Conservation (phyloP, 805 yeast genomes). For the Lipomyces starkeyi region DNA sequence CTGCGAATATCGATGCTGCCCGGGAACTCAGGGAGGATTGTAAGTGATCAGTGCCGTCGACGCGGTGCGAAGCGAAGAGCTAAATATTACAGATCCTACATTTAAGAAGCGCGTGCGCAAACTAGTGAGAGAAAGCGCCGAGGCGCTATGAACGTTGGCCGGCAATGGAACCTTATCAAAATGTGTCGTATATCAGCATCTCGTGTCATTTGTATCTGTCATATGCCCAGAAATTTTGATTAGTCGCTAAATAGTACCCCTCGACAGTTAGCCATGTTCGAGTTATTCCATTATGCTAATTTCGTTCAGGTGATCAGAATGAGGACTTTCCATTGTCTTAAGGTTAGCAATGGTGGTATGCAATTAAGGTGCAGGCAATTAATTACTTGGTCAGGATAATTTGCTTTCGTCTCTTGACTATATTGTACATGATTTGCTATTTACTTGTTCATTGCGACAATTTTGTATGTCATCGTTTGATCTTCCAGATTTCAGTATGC, state of each 20-base stretch:
- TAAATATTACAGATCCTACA: constrained; percentile 40
- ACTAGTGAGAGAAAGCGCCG: constrained; percentile 47
- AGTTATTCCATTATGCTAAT: not conserved
- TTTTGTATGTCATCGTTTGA: not conserved
- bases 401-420: not conserved
- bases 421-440: not conserved
- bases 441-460: not conserved
- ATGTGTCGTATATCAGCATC: not conserved
- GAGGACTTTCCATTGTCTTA: not conserved
- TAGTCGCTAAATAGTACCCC: not conserved
- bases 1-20: constrained; percentile 94
- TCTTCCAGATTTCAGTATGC: not conserved
- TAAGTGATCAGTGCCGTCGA: constrained; percentile 38
- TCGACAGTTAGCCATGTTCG: not conserved
- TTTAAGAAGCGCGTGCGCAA: constrained; percentile 75
- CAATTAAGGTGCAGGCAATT: not conserved
- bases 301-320: not conserved
- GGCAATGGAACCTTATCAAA: not conserved
- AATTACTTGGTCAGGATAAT: constrained; percentile 4
- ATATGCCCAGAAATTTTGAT: not conserved
- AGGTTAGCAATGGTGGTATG: not conserved
- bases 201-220: not conserved
- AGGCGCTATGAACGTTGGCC: constrained; percentile 22
- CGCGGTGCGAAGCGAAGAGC: constrained; percentile 1
- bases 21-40: constrained; percentile 76